Conservation (phyloP, 1,284 basidiomycete species). For the Leucoagaricus sp. region DNA sequence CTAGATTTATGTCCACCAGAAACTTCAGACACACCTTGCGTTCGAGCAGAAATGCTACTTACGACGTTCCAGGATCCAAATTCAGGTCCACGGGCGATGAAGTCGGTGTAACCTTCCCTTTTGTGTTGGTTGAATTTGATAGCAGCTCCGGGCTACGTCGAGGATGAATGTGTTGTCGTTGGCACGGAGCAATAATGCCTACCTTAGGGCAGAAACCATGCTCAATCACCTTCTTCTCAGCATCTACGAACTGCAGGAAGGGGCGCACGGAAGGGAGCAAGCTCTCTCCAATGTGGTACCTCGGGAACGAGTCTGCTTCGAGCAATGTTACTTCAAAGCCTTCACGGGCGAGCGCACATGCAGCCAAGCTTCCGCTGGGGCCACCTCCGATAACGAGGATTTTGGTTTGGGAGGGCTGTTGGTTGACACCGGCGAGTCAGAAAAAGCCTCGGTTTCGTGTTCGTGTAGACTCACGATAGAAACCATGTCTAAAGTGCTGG, state of each 20-base stretch:
- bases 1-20: conserved; percentile 1
- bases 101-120: conserved; percentile 47
- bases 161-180: not conserved
- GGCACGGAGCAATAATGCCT: not conserved
- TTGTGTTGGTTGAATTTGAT: conserved; percentile 42
- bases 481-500: too few species aligned
- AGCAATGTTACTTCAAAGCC: conserved; percentile 49
- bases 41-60: conserved; percentile 7
- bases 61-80: conserved; percentile 43
- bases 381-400: conserved; percentile 47
- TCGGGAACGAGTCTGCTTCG: conserved; percentile 53
- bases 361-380: conserved; percentile 54
- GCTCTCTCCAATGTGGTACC: conserved; percentile 47
- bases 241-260: conserved; percentile 40
- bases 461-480: too few species aligned
- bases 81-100: conserved; percentile 34
- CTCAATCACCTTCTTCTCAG: conserved; percentile 34
- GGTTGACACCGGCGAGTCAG: too few species aligned
- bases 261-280: conserved; percentile 43
- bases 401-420: conserved; percentile 5
- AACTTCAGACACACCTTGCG: conserved; percentile 13
- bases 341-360: conserved; percentile 48
- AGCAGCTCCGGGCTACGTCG: conserved; percentile 39
- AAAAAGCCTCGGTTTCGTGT: too few species aligned
- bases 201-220: conserved; percentile 43